These are phyloP conservation scores for Ophiostoma perfectum DNA, from an alignment of 2,329 filamentous ascomycete genomes.

Conservation along the genomic window DNA sequence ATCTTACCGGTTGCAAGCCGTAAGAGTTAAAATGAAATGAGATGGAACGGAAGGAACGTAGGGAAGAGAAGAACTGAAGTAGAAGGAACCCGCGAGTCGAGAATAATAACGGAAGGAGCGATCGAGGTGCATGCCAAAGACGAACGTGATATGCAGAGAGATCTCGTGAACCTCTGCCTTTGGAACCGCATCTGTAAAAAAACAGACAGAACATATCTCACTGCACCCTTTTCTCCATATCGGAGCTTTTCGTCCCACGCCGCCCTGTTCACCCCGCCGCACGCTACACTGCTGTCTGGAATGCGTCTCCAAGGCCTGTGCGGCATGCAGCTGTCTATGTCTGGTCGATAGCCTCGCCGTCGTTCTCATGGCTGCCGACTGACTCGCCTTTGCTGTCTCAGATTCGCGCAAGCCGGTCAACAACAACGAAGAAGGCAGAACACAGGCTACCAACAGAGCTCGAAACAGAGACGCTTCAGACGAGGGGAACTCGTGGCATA, in stretches of 20 bases:
- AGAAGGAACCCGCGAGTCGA: not conserved
- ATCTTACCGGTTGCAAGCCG: not conserved
- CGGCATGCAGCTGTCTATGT: conserved; percentile 4
- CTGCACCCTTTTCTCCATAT: not conserved
- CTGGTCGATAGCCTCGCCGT: not conserved
- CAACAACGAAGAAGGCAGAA: not conserved
- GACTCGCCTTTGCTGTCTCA: conserved; percentile 1
- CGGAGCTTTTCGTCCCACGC: conserved; percentile 6
- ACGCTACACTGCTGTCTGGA: conserved; percentile 4
- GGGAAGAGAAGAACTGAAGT: not conserved
- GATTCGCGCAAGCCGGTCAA: conserved; percentile 5
- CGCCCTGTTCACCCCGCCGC: conserved; percentile 4
- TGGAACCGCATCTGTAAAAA: conserved; percentile 9
- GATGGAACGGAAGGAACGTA: not conserved
- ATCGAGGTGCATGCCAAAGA: conserved; percentile 7
- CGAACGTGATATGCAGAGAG: conserved; percentile 2
- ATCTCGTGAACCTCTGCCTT: conserved; percentile 1
- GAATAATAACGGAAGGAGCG: conserved; percentile 2
- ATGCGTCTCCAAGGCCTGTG: conserved; percentile 4
- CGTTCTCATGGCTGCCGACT: not conserved
- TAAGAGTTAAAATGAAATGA: not conserved
- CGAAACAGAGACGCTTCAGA: not conserved
- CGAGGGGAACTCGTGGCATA: not conserved
- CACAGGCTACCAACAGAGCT: no score
- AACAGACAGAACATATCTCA: not conserved